Evolutionary conservation across 768 basidiomycete species (phyloP), one percentile per base, ranked within the genome.

Genomic region (Lactifluus pinguis): DNA sequence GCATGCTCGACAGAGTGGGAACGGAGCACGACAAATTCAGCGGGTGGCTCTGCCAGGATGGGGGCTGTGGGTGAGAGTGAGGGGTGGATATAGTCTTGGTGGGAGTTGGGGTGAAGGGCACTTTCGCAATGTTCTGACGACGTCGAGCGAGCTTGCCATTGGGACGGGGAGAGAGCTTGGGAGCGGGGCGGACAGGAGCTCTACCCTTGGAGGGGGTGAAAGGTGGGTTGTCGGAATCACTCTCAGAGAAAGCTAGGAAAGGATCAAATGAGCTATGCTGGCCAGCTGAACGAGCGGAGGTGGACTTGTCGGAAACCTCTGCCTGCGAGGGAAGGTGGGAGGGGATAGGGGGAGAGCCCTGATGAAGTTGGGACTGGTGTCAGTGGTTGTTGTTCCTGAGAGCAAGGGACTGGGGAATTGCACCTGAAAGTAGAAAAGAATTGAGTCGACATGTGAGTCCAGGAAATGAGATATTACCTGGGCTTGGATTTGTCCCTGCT

Each of bases 81-180:
- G 83, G 80, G 41, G 83, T 80, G 6, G 82, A 77, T 38, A 84
- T 74, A 7, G 80, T 73, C 68, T 78, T n/a, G n/a, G n/a, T n/a
- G n/a, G n/a, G n/a, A n/a, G n/a, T n/a, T n/a, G n/a, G n/a, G n/a
- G n/a, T n/a, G 75, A 25, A 63, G 14, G 67, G 59, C 9, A 63
- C 66, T 19, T 72, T 72, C 0, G 68, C 57, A 9, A 66, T 64
- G 55, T 71, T 75, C 62, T 80, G 79, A 63, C 84, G 80, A 61
- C 84, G 83, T 64, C 79, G 80, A 61, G 82, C 78, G n/a, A 80
- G 71, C 68, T 83, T 84, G 66, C 80, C 82, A 7, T 78, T 73
- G 21, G 83, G 83, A 39, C 75, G 77, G 30, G 75, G 68, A 2
- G 77, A 65, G 41, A 84, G 72, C 53, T 76, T 69, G n/a, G 81